These are phyloP conservation scores for Blastobotrys attinorum DNA, from an alignment of 805 yeast genomes.

Conservation along the genomic window DNA sequence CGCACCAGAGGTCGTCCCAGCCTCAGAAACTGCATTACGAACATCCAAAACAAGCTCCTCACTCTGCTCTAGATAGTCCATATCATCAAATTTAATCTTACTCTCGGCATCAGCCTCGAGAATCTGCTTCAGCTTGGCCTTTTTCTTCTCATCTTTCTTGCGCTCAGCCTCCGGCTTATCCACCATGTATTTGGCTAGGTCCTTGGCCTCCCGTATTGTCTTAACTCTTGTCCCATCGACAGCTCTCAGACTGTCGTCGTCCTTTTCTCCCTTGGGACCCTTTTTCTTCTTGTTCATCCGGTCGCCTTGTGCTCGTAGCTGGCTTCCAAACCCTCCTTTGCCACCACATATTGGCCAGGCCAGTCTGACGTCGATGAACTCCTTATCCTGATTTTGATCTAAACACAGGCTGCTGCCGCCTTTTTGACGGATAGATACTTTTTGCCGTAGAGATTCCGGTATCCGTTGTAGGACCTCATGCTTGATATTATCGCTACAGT, in stretches of 20 bases:
- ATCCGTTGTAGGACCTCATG: neutral
- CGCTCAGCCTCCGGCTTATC: slow-evolving; percentile 13
- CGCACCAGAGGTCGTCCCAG: neutral
- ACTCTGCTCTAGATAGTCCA: slow-evolving; percentile 32
- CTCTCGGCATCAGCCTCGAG: slow-evolving; percentile 20
- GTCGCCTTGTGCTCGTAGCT: slow-evolving; percentile 36
- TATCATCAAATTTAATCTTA: slow-evolving; percentile 32
- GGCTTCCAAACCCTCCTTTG: slow-evolving; percentile 45
- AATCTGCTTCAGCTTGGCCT: slow-evolving; percentile 31
- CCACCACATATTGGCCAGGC: slow-evolving; percentile 38
- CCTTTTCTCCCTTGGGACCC: slow-evolving; percentile 18
- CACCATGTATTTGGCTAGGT: slow-evolving; percentile 27
- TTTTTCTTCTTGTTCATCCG: slow-evolving; percentile 27
- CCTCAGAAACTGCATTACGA: slow-evolving; percentile 19
- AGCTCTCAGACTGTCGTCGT: slow-evolving; percentile 32
- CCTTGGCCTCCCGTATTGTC: slow-evolving; percentile 31
- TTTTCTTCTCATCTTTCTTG: slow-evolving; percentile 25
- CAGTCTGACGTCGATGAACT: slow-evolving; percentile 10
- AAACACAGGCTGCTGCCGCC: neutral
- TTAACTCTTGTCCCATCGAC: slow-evolving; percentile 36
- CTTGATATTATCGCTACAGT: neutral
- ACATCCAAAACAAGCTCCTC: slow-evolving; percentile 34
- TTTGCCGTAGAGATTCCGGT: slow-evolving; percentile 1
- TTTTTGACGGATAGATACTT: slow-evolving; percentile 1
- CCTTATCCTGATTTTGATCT: too few relatives aligned